Evolutionary conservation across 176 grass and related monocot genomes (phyloP).

Genomic region (Oropetium thomaeum): DNA sequence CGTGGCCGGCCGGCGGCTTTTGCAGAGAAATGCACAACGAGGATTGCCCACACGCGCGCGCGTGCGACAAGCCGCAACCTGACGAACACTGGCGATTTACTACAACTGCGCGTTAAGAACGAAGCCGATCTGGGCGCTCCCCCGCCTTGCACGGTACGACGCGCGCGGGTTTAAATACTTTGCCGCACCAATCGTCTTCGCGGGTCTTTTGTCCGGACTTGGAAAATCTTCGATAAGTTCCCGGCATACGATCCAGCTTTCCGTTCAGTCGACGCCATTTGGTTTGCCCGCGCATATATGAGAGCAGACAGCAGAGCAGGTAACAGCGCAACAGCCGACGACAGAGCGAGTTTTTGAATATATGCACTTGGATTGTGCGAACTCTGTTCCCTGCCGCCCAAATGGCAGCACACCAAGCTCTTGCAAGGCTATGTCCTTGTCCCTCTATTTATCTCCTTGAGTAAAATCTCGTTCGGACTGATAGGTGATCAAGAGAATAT

Average conservation of each 20-base stretch:
- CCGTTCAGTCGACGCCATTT: background rate
- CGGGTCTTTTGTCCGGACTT: background rate
- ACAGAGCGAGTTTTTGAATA: too few species aligned
- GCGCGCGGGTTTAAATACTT: too few species aligned
- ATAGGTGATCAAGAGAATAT: too few species aligned
- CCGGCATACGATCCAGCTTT: background rate
- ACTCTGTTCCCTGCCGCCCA: background rate
- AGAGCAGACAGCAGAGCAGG: too few species aligned
- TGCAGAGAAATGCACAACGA: too few species aligned
- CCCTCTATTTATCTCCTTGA: too few species aligned
- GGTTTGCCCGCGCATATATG: too few species aligned
- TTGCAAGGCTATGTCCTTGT: too few species aligned
- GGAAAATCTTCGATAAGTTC: slow-evolving; percentile 1
- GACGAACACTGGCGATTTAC: background rate
- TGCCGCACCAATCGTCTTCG: background rate
- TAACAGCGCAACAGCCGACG: too few species aligned
- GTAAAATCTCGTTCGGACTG: too few species aligned
- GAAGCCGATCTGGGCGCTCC: background rate
- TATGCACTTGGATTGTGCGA: background rate
- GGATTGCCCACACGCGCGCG: too few species aligned
- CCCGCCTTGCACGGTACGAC: slow-evolving; percentile 17
- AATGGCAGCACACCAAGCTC: background rate
- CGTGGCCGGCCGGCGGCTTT: too few species aligned
- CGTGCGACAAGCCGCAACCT: background rate
- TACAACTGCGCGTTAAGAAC: background rate